Evolutionary conservation across 768 basidiomycete genomes (phyloP).

Genomic region (Leccinum obscurum): DNA sequence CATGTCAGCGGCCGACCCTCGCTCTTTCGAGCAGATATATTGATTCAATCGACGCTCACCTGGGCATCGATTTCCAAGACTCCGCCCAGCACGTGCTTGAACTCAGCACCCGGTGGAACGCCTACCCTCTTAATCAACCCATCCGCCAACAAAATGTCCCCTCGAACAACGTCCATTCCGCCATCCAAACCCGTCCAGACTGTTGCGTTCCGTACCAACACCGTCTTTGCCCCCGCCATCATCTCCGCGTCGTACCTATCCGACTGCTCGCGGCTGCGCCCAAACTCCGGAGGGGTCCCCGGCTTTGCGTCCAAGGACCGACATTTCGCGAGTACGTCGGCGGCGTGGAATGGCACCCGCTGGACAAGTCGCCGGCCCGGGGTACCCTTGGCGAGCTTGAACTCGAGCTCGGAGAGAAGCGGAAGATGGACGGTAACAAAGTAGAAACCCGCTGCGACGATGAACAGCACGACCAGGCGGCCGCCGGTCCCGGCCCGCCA

Average conservation of each 20-base stretch:
- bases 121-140: conserved; percentile 65
- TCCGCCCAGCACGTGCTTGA: conserved; percentile 16
- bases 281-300: conserved; percentile 47
- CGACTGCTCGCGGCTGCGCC: conserved; percentile 50
- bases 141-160: conserved; percentile 60
- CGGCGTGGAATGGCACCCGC: conserved; percentile 20
- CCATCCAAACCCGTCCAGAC: conserved; percentile 73
- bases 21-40: neutral
- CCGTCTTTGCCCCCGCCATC: conserved; percentile 42
- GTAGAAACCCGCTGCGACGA: conserved; percentile 18
- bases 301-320: conserved; percentile 41
- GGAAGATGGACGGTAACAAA: conserved; percentile 9
- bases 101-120: neutral
- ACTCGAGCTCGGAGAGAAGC: conserved; percentile 6
- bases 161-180: conserved; percentile 57
- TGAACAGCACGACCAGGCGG: conserved; percentile 13
- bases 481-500: neutral
- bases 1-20: neutral
- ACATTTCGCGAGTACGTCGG: conserved; percentile 46
- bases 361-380: neutral
- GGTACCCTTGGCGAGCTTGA: neutral
- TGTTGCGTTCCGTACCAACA: conserved; percentile 65
- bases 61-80: conserved; percentile 43
- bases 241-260: conserved; percentile 54
- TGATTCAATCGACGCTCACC: conserved; percentile 12